Base-by-base conservation (phyloP, 2,329 filamentous ascomycete genomes). In the Clonostachys byssicola region DNA sequence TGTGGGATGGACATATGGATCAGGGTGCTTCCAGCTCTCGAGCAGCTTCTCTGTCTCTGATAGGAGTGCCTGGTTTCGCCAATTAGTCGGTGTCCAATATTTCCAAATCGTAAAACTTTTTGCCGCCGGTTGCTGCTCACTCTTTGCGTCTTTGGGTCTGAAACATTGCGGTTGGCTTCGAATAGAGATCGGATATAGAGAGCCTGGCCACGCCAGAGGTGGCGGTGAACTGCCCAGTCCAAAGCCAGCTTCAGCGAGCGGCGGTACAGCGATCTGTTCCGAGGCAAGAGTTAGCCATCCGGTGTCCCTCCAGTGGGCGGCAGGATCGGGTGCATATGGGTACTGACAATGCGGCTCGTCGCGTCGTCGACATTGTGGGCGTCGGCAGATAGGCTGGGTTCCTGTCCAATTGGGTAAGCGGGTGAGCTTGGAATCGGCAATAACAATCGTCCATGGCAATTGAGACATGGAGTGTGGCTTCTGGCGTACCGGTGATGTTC, bases 21-120 rank as follows among this genome's bases (percentile, higher is more conserved):
- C 94, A 5, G 94, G 94, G 63, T 99, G 94, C 73, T 97, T 97
- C 92, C 92, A 99, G 68, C 86, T 88, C 61, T 94, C 83, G 52
- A 99, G 74, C 49, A 96, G 66, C 57, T 86, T 86, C 68, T 97
- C 92, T 5, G 94, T 92, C 72, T 96, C 91, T 52, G 84, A 81
- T 55, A 97, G 78, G 49, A 99, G 70, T 44, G 83, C 83, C 94
- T 99, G 12, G 14, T 39, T 18, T 12, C 36, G 14, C 12, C 36
- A 13, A 30, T 49, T 42, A 46, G 12, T 38, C 39, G 46, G 43
- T 12, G 14, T 23, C 30, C 40, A 6, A 13, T 38, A 42, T 40
- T 23, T 36, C 39, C 17, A n/a, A 13, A n/a, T 12, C 30, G 23
- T 20, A 7, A 34, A 20, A 9, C 16, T 20, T 20, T n/a, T n/a